Evolutionary conservation across 1,139 yeast genomes (phyloP), one percentile per base, ranked within the genome.

Genomic region (Yamadazyma conglobata): DNA sequence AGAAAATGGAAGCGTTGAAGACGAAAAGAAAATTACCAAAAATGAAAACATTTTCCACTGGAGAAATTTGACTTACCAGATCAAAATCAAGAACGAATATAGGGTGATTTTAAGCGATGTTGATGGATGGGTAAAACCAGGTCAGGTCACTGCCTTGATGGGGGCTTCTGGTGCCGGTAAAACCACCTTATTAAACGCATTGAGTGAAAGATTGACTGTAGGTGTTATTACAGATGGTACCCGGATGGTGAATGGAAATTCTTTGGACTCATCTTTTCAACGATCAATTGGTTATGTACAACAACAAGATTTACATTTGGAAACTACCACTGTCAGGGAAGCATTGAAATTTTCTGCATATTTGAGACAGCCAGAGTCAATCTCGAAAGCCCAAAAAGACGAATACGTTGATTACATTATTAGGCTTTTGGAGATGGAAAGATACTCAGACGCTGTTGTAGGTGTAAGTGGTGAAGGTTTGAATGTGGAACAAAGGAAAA

Each of bases 91-190:
- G 51, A 50, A 56, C 21, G 85, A 75, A 47, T 67, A 73, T 15
- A 68, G 87, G 47, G 70, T 79, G 27, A 73, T 84, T 46, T 65
- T 84, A 51, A 68, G 73, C 47, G 72, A 73, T 40, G 85, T 84
- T 33, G 88, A 82, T 54, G 94, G 94, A 32, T 83, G 87, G 85
- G 93, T 84, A 27, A 79, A 79, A 49, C 89, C 89, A 11, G 64
- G 64, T 25, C 58, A 57, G 40, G 47, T 58, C 23, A 58, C 63
- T 25, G 64, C 64, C 11, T 51, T 82, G 27, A 82, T 83, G 93
- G 94, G 94, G 43, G 83, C 89, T 10, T 81, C 93, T 15, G 93
- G 93, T 59, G 93, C 93, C 30, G 93, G 93, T 64, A 83, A 83
- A 51, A 84, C 93, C 10, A 83, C 93, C 1, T 50, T 59, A 30